Evolutionary conservation across 176 grass and related monocot genomes (phyloP), one percentile per base, ranked within the genome.

Genomic region (Oryza meridionalis): DNA sequence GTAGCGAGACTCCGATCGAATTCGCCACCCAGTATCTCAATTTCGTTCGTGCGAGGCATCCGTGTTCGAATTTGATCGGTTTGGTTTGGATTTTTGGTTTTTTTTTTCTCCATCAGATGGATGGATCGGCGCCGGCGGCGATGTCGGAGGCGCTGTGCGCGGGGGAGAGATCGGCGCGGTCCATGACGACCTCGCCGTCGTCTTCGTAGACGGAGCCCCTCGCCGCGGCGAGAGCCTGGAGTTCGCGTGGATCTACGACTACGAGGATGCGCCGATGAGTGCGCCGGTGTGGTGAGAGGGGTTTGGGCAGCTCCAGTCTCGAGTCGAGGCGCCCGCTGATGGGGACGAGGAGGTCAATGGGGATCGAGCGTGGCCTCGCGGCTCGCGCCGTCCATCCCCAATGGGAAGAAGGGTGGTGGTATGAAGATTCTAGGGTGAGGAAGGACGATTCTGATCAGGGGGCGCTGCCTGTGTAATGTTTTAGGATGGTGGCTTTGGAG

Each of bases 61-160:
- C 13, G 67, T 9, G 7, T 11, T 69, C 9, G 37, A n/a, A n/a
- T 69, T 69, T 10, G 7, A 38, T 37, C 21, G 37, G 10, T 71
- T 44, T 44, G 9, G 31, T 13, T 6, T 71, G 17, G 5, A 6
- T 22, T 71, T 71, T 44, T 9, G 9, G 29, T 31, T 31, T 4
- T 24, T 71, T 12, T 1, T 24, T 24, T 45, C 21, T 45, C n/a
- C 40, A 2, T 19, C 45, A 6, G 13, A 16, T 45, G 8, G 72
- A 32, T 51, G 7, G 71, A 32, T 37, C 10, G 9, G 32, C 29
- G 38, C 19, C 67, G 38, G 27, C 10, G 29, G 24, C 76, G 87
- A 89, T 89, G 87, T 78, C 89, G 64, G 84, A 87, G 74, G 80
- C 81, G 61, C 87, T 87, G 90, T 46, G 84, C 76, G 66, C 25